Evolutionary conservation across 768 basidiomycete species (phyloP), one percentile per base, ranked within the genome.

Genomic region (Hortiboletus campestris): DNA sequence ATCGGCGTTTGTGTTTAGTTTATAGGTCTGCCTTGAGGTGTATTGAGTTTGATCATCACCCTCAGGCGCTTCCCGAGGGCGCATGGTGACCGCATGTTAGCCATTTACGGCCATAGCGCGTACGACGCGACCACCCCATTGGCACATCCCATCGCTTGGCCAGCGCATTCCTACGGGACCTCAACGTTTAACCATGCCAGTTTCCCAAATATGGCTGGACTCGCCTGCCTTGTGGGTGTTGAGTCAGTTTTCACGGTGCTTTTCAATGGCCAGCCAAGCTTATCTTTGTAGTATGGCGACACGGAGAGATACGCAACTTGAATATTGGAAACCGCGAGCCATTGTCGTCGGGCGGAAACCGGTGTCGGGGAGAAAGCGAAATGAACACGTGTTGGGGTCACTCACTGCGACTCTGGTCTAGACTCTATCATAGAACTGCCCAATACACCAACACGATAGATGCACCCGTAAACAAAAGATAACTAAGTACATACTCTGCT

Each of bases 11-110:
- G 62, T 36, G 51, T 63, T 67, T 43, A 43, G 60, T 66, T 68
- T 61, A 58, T 63, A 61, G 57, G 67, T 40, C 40, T 56, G 64
- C 67, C 32, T 36, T 69, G 72, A 72, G 66, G 72, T 69, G 51
- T 40, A 32, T 49, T 56, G 55, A 32, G 52, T 68, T 56, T 61
- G 56, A 58, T 67, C 59, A 56, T 62, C 50, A 56, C 60, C 55
- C 56, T 57, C 49, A 58, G 25, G 63, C 58, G 61, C 61, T 65
- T 68, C 59, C 57, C 52, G 58, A 63, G 14, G 61, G 62, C 65
- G 62, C 75, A 64, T 75, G 75, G 59, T 43, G 49, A 58, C 63
- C 66, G 70, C 75, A 63, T 76, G 75, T 69, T 65, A 53, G 49
- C 62, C 63, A 54, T 66, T 71, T 69, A 63, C 57, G 67, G 70